Evolutionary conservation across 1,284 basidiomycete genomes (phyloP).

Genomic region (Bondarzewia mesenterica): DNA sequence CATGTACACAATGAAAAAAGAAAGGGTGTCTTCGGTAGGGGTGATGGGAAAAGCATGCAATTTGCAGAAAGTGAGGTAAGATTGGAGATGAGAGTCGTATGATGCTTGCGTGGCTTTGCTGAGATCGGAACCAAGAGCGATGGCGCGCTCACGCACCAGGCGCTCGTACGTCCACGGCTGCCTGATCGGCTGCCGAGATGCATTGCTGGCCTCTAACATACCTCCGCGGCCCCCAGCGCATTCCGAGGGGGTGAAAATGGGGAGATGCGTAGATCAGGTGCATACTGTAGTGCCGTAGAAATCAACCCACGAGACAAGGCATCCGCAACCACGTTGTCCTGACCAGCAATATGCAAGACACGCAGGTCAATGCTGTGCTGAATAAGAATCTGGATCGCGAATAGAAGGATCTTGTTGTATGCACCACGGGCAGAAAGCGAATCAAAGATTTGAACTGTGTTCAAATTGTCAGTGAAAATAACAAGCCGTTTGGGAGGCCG

Average conservation of each 20-base stretch:
- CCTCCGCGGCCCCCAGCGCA: conserved; percentile 18
- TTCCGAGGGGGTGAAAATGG: conserved; percentile 15
- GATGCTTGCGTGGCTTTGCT: conserved; percentile 18
- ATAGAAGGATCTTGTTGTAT: conserved; percentile 24
- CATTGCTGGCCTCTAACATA: conserved; percentile 14
- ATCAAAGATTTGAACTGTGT: conserved; percentile 28
- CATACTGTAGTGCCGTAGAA: conserved; percentile 3
- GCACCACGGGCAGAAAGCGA: conserved; percentile 16
- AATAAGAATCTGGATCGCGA: conserved; percentile 17
- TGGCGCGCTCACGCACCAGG: conserved; percentile 22
- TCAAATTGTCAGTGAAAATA: conserved; percentile 24
- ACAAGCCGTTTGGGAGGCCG: conserved; percentile 13
- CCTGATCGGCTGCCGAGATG: conserved; percentile 19
- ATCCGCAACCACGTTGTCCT: conserved; percentile 17
- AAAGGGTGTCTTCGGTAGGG: no score
- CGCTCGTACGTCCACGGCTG: conserved; percentile 25
- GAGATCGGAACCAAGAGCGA: conserved; percentile 25
- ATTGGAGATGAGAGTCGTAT: conserved; percentile 28
- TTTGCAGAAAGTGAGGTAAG: conserved; percentile 33
- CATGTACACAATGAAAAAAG: no score
- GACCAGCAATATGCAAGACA: conserved; percentile 20
- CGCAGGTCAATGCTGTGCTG: conserved; percentile 15
- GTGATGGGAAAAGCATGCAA: no score
- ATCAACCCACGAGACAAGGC: conserved; percentile 17
- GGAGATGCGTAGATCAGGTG: conserved; percentile 17